Evolutionary conservation across 176 grass and related monocot species (phyloP), one percentile per base, ranked within the genome.

Genomic region (Eleusine indica): DNA sequence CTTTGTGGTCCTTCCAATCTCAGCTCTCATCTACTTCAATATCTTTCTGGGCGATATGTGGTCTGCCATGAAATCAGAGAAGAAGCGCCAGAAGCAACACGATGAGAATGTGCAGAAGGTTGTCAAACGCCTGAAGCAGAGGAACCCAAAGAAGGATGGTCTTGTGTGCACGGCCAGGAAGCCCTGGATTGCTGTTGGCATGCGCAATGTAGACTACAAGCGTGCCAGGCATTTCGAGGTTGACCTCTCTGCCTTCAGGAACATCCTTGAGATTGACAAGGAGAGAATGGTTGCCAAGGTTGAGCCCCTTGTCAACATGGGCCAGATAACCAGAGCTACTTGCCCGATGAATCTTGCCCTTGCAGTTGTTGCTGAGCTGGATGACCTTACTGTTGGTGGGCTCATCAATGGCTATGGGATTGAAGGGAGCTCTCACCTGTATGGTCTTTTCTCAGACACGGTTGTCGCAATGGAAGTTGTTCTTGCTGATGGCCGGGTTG

Each of bases 171-270:
- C 92, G 0, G 95, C 95, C 32, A 88, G 95, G 71, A 98, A 98
- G 74, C 95, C 95, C 2, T 94, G 90, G 86, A 95, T 95, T 44
- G 92, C 85, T 42, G 92, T 98, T 63, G 95, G 95, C 76, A 93
- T 95, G 95, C 90, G 95, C 63, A 94, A 95, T 41, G 95, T 98
- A 9, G 95, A 98, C 86, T 98, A 98, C 85, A 98, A 95, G 78
- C 82, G 92, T 2, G 92, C 89, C 17, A 88, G 92, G 46, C 92
- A 95, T 73, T 98, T 95, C 21, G 95, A 98, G 79, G 92, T 98
- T 18, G 95, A 98, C 75, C 92, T 98, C 53, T 93, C 90, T 11
- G 86, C 90, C 32, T 95, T 98, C 83, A 84, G 87, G 41, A 93
- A 98, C 76, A 93, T 98, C 75, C 82, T 98, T 8, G 92, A 94